Percentiles rank a stretch among this genome's conserved stretches.
These are phyloP conservation scores for Cucumis cinereus DNA, from an alignment of 306 rosid genomes.

Conservation along the genomic window DNA sequence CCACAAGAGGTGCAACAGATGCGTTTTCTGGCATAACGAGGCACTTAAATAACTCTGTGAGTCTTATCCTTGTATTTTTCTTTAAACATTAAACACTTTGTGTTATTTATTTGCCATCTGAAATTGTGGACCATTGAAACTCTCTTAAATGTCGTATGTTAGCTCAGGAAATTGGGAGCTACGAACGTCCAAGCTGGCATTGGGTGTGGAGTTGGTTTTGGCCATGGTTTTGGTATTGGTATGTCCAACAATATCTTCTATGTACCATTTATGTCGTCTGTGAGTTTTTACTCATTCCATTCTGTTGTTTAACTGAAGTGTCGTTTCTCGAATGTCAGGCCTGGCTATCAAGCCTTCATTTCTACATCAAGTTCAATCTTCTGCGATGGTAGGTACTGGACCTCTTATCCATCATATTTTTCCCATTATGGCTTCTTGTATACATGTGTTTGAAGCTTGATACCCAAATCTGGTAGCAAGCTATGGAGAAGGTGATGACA, in stretches of 20 bases:
- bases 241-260: slow-evolving; percentile 17
- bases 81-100: not conserved
- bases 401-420: slow-evolving; percentile 4
- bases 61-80: slow-evolving; percentile 10
- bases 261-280: not conserved
- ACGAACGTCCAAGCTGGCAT: slow-evolving; percentile 69
- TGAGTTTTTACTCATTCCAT: not conserved
- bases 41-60: slow-evolving; percentile 67
- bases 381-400: slow-evolving; percentile 39
- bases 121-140: not conserved
- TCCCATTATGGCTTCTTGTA: slow-evolving; percentile 1
- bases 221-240: slow-evolving; percentile 98
- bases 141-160: slow-evolving; percentile 11
- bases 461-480: slow-evolving; percentile 34
- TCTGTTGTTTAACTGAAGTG: not conserved
- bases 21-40: slow-evolving; percentile 83
- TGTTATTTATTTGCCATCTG: not conserved
- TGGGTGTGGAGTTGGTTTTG: slow-evolving; percentile 96
- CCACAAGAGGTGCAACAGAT: slow-evolving; percentile 90
- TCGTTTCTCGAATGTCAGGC: slow-evolving; percentile 36
- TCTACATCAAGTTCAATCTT: slow-evolving; percentile 57
- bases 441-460: slow-evolving; percentile 12
- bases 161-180: slow-evolving; percentile 87
- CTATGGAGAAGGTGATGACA: slow-evolving; percentile 52
- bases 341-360: slow-evolving; percentile 75